A percentile compares a stretch with the other conserved stretches of the same genome.
Evolutionary conservation across 1,139 yeast species (phyloP).

Genomic region (Kluyveromyces sp.): DNA sequence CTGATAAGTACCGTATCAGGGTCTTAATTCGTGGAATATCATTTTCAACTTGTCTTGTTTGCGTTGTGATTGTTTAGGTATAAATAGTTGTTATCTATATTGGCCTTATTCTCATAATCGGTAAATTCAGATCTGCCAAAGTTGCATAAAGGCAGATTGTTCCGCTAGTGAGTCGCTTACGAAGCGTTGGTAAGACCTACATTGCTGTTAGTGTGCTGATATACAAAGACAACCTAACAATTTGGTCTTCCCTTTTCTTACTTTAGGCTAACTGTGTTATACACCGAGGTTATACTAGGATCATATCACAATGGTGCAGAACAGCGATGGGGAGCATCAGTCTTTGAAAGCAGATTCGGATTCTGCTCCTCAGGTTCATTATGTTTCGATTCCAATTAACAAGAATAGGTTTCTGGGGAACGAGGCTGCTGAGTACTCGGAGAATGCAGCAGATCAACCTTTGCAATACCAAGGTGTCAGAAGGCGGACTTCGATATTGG

Average conservation of each 20-base stretch:
- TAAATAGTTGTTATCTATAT: neutral
- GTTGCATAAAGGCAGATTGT: too few relatives aligned
- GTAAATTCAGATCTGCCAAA: neutral
- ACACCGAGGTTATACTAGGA: too few relatives aligned
- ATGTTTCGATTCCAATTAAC: slow-evolving; percentile 31
- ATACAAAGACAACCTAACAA: too few relatives aligned
- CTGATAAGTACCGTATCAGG: too few relatives aligned
- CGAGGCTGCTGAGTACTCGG: neutral
- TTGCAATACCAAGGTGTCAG: slow-evolving; percentile 7
- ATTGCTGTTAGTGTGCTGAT: too few relatives aligned
- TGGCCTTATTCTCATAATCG: neutral
- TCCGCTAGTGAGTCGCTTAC: too few relatives aligned
- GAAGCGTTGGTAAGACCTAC: too few relatives aligned
- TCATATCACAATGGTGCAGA: slow-evolving; percentile 5
- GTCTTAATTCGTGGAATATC: neutral
- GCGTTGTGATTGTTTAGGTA: neutral
- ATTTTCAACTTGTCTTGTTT: neutral
- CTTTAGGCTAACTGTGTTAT: too few relatives aligned
- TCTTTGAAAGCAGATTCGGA: slow-evolving; percentile 11
- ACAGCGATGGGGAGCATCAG: slow-evolving; percentile 13
- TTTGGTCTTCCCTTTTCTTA: too few relatives aligned
- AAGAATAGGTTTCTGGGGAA: slow-evolving; percentile 7
- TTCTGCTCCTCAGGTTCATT: slow-evolving; percentile 21
- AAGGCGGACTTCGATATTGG: slow-evolving; percentile 30
- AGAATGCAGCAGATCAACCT: slow-evolving; percentile 7